Percentiles rank a stretch among this genome's conserved stretches.
Evolutionary conservation across 306 rosid genomes (phyloP).

Genomic region (Citrullus amarus): DNA sequence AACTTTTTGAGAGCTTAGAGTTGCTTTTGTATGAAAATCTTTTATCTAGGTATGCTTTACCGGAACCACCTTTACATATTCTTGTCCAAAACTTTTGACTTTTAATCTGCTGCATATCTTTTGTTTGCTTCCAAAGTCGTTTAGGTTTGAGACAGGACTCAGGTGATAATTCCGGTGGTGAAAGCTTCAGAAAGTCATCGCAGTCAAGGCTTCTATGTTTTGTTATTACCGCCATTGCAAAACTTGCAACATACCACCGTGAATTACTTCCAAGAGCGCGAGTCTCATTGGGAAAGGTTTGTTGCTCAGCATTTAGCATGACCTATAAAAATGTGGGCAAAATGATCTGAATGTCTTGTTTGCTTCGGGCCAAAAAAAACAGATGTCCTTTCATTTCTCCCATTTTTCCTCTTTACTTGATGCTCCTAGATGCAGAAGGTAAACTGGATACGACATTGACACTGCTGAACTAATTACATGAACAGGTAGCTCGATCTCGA

Average conservation of each 20-base stretch:
- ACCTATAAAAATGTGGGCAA: not conserved
- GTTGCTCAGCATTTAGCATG: not conserved
- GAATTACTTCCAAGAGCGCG: conserved; percentile 88
- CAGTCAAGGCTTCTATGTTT: conserved; percentile 92
- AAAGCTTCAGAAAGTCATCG: conserved; percentile 55
- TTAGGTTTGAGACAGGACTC: conserved; percentile 65
- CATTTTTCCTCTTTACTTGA: not conserved
- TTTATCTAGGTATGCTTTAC: conserved; percentile 57
- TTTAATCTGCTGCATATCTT: not conserved
- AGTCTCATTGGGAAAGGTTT: conserved; percentile 89
- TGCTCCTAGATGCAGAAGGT: not conserved
- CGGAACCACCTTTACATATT: conserved; percentile 10
- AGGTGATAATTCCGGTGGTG: conserved; percentile 30
- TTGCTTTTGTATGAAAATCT: conserved; percentile 88
- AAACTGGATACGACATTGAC: not conserved
- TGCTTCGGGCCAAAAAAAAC: not conserved
- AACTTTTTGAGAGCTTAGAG: conserved; percentile 92
- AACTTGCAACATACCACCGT: conserved; percentile 80
- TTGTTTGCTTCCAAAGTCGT: conserved; percentile 38
- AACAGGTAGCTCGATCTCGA: conserved; percentile 84
- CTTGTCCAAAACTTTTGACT: not conserved
- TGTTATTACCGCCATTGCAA: conserved; percentile 92
- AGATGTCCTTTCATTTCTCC: not conserved
- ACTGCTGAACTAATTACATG: conserved; percentile 7
- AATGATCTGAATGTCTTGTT: not conserved